Base-by-base conservation (phyloP, 352 stramenopile genomes). In the Phytopythium helicoides region DNA sequence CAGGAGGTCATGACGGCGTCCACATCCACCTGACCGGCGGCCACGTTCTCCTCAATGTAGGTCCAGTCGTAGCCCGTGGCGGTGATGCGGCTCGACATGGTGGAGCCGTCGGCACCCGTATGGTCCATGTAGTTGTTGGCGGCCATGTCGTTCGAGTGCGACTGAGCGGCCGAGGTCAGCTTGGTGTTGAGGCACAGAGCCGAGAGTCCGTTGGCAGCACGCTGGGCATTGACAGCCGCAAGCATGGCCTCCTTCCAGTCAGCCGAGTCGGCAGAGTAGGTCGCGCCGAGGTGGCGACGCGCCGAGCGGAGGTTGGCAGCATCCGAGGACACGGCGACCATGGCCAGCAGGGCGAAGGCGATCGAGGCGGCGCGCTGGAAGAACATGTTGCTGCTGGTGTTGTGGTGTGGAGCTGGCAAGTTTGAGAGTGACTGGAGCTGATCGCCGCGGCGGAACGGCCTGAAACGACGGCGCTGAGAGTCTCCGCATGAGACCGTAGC, bases 181-280 rank as follows among this genome's bases (percentile, higher is more conserved):
- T 74, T 79, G n/a, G 11, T 58, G 58, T 65, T 86, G 44, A 50
- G 63, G 38, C 74, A 81, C 1, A 81, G 56, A 0, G 62, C 46
- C 10, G 58, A 12, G 16, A 82, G 51, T 1, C 65, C 64, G 1
- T 36, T 14, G 15, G 72, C 64, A n/a, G 58, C 51, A 19, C 75
- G 75, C 51, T 83, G 64, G 18, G 61, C 62, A 58, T 85, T 87
- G 25, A 82, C 70, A 5, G 72, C 70, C 3, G 58, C 56, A 15
- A 86, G 73, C 73, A 87, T 71, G 16, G 45, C 18, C 45, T 51
- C 26, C 45, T 40, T 26, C 45, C 45, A 51, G 45, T 48, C 41
- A 6, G 16, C 26, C 26, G 45, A 51, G 45, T 51, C 45, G 3
- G 45, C 19, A 0, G 45, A 51, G 45, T 51, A 51, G 26, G 45